A percentile compares a stretch with the other conserved stretches of the same genome.
Conservation (phyloP, 2,329 filamentous ascomycete genomes). For the Penicillium palitans region DNA sequence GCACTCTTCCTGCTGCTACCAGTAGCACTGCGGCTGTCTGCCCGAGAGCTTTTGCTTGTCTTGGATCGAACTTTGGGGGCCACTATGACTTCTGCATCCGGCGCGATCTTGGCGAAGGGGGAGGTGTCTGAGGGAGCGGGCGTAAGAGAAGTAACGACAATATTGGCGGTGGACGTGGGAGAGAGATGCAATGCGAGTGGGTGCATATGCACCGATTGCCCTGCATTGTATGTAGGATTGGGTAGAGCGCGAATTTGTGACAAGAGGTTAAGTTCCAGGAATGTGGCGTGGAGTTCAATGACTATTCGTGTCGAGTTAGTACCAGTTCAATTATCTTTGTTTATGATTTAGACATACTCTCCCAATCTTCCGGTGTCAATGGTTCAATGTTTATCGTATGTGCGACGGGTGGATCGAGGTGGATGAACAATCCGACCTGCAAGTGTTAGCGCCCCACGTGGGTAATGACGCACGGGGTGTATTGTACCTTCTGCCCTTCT, state of each 20-base stretch:
- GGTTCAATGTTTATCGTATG: slow-evolving; percentile 98
- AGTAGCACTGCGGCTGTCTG: slow-evolving; percentile 76
- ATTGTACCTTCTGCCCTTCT: slow-evolving; percentile 74
- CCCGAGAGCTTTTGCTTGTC: slow-evolving; percentile 59
- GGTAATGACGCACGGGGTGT: not conserved
- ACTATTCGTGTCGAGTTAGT: slow-evolving; percentile 47
- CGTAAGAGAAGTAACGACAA: slow-evolving; percentile 78
- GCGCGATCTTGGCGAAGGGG: slow-evolving; percentile 86
- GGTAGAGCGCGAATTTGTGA: slow-evolving; percentile 91
- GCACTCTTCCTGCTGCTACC: slow-evolving; percentile 76
- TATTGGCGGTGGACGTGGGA: slow-evolving; percentile 91
- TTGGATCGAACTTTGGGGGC: slow-evolving; percentile 86
- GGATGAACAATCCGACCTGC: slow-evolving; percentile 65
- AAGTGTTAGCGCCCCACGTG: slow-evolving; percentile 40
- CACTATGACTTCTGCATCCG: slow-evolving; percentile 95
- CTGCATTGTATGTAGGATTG: slow-evolving; percentile 69
- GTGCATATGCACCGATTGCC: slow-evolving; percentile 61
- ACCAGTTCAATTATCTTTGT: not conserved
- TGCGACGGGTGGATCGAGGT: slow-evolving; percentile 85
- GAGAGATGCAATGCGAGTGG: slow-evolving; percentile 90
- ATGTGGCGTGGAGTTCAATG: slow-evolving; percentile 94
- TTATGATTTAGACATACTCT: slow-evolving; percentile 57
- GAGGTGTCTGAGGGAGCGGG: slow-evolving; percentile 67
- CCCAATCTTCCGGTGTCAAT: slow-evolving; percentile 93
- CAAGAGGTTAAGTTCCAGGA: slow-evolving; percentile 89